phyloP scores from a whole-genome alignment of 768 basidiomycete genomes.

The Coprinellus micaceus region DNA sequence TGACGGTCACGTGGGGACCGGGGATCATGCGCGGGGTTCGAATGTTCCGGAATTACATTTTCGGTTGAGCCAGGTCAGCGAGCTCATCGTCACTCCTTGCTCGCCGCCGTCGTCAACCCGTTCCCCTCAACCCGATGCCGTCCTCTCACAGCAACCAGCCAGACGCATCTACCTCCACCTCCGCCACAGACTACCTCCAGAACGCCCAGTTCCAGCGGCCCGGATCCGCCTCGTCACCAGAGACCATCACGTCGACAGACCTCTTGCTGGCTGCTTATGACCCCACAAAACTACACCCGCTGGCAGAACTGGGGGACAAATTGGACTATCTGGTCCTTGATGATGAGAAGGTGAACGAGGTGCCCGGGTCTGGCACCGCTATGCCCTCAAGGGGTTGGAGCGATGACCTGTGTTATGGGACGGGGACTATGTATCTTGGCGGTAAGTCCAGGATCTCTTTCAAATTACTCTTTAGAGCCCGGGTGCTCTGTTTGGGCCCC shows the following conservation, averaged over 20 bases:
- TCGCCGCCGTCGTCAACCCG: background rate
- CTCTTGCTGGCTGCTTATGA: slow-evolving; percentile 86
- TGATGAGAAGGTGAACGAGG: slow-evolving; percentile 89
- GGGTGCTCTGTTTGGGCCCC: slow-evolving; percentile 48
- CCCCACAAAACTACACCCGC: slow-evolving; percentile 88
- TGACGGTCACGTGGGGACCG: background rate
- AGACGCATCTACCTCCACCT: slow-evolving; percentile 42
- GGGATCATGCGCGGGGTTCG: slow-evolving; percentile 5
- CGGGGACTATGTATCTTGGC: slow-evolving; percentile 96
- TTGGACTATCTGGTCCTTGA: slow-evolving; percentile 94
- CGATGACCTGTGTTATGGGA: slow-evolving; percentile 99
- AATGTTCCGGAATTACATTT: slow-evolving; percentile 4
- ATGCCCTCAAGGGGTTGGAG: slow-evolving; percentile 96
- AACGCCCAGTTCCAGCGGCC: slow-evolving; percentile 46
- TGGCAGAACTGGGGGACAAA: slow-evolving; percentile 89
- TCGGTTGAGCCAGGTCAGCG: slow-evolving; percentile 23
- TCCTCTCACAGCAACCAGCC: slow-evolving; percentile 20
- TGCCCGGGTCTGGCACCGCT: slow-evolving; percentile 87
- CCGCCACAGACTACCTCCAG: slow-evolving; percentile 43
- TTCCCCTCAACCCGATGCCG: slow-evolving; percentile 11
- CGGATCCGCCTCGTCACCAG: slow-evolving; percentile 36
- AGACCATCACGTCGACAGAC: slow-evolving; percentile 78
- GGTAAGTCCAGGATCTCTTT: slow-evolving; percentile 73
- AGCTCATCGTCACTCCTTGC: slow-evolving; percentile 13
- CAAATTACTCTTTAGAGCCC: slow-evolving; percentile 52